Evolutionary conservation across 441 rosid species (phyloP), one percentile per base, ranked within the genome.

Genomic region (Adansonia madagascariensis): DNA sequence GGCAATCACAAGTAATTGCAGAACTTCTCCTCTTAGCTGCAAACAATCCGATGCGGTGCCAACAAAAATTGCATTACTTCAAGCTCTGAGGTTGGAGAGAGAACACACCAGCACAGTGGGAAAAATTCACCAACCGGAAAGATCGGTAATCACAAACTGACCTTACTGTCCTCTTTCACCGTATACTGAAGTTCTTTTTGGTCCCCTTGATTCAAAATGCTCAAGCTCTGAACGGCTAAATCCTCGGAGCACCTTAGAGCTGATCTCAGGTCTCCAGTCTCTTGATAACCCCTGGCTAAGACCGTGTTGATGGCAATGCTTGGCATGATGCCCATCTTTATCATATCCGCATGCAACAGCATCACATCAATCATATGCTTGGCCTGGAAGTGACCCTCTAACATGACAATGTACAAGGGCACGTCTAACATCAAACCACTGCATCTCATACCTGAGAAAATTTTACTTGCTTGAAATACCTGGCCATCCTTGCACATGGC

Each of bases 291-390:
- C 71, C 11, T 77, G 56, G 68, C 79, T 65, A 92, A 55, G 69
- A 86, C 69, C 50, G 60, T 73, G 80, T 83, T 80, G 75, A 80
- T 74, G 67, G 39, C 14, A 69, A 81, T 74, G 76, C 85, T 86
- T 14, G 91, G 91, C 82, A 91, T 11, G n/a, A 80, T 55, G 22
- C 97, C 93, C 81, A 80, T 84, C 89, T 90, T 91, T 78, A 88
- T 84, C 87, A 86, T 84, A 75, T 92, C 97, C 39, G 89, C 88
- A 46, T 86, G 92, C 88, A 92, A 79, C 85, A 89, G 81, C 92
- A 85, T 84, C 56, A 86, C 82, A 78, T 86, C 90, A 1, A 56
- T 52, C 83, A 87, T 76, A 73, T 71, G 83, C 79, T 81, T 89
- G 77, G 80, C 92, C 66, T 71, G 85, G 50, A 86, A 77, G 77